Evolutionary conservation across 495 filamentous ascomycete genomes (phyloP).

Genomic region (Aspergillus coremiiformis): DNA sequence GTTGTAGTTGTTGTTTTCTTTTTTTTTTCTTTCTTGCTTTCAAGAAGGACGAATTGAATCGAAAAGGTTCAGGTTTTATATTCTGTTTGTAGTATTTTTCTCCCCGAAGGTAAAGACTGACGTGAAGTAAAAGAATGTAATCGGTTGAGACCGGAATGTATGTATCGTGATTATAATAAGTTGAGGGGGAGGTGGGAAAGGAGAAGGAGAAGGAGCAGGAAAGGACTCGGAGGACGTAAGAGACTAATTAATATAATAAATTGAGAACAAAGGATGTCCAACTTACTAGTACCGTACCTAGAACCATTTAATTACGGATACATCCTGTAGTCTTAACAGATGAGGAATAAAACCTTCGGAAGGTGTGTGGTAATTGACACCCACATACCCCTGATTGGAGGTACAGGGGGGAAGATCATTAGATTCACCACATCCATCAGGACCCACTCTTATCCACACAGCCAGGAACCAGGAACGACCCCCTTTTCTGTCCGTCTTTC

Average conservation of each 20-base stretch:
- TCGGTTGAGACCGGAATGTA: constrained; percentile 36
- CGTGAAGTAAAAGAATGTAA: constrained; percentile 45
- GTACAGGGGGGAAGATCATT: no score
- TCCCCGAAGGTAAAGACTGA: constrained; percentile 17
- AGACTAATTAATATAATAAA: constrained; percentile 1
- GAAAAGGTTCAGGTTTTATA: constrained; percentile 14
- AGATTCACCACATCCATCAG: background rate
- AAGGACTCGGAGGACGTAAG: constrained; percentile 4
- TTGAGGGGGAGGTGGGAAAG: background rate
- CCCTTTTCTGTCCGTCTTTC: background rate
- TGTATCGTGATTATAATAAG: background rate
- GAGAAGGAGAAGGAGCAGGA: constrained; percentile 6
- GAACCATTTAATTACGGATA: no score
- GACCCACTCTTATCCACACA: background rate
- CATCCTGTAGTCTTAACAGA: no score
- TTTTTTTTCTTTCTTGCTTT: constrained; percentile 6
- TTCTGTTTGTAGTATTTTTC: background rate
- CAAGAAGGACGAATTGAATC: constrained; percentile 5
- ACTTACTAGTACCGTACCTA: no score
- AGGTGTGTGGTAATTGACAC: no score
- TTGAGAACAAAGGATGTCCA: constrained; percentile 14
- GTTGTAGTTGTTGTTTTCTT: no score
- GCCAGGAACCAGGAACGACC: background rate
- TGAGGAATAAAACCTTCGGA: no score
- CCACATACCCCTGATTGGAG: background rate